phyloP scores from a whole-genome alignment of 371 early-diverging fungal species.

The Lichtheimia corymbifera region DNA sequence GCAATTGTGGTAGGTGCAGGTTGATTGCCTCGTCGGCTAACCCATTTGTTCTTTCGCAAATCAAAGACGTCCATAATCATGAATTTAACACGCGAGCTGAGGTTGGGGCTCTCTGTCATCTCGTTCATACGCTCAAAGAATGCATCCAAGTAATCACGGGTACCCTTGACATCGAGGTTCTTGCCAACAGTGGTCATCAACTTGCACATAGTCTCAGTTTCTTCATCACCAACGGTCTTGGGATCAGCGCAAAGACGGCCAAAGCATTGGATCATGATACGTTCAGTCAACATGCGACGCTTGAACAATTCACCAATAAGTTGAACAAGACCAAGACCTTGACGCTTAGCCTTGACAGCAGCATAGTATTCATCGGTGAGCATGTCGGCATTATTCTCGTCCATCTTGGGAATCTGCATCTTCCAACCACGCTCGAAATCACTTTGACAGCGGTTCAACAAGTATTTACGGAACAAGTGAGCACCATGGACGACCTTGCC shows the following conservation, averaged over 20 bases:
- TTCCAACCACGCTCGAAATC: slow-evolving; percentile 89
- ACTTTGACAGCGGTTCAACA: slow-evolving; percentile 89
- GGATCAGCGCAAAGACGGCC: slow-evolving; percentile 71
- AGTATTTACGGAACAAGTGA: slow-evolving; percentile 84
- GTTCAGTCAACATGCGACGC: slow-evolving; percentile 82
- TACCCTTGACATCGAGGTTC: slow-evolving; percentile 50
- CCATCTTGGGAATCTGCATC: slow-evolving; percentile 53
- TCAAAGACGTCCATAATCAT: slow-evolving; percentile 93
- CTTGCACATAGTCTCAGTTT: slow-evolving; percentile 90
- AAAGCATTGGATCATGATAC: slow-evolving; percentile 91
- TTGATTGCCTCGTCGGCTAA: slow-evolving; percentile 54
- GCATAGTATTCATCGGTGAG: slow-evolving; percentile 81
- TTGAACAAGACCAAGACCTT: slow-evolving; percentile 88
- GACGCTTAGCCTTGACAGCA: slow-evolving; percentile 90
- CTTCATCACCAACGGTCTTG: slow-evolving; percentile 88
- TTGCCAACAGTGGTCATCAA: slow-evolving; percentile 87
- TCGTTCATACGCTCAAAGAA: slow-evolving; percentile 81
- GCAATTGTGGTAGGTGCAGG: slow-evolving; percentile 87
- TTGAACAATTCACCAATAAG: slow-evolving; percentile 97
- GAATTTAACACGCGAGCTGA: slow-evolving; percentile 88
- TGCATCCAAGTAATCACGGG: slow-evolving; percentile 66
- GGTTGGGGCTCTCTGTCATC: slow-evolving; percentile 58
- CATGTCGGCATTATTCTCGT: slow-evolving; percentile 40
- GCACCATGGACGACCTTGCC: slow-evolving; percentile 63
- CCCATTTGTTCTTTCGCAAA: slow-evolving; percentile 84